Evolutionary conservation across 805 yeast genomes (phyloP).

Genomic region (Saccharomycopsis oosterbeekiorum): DNA sequence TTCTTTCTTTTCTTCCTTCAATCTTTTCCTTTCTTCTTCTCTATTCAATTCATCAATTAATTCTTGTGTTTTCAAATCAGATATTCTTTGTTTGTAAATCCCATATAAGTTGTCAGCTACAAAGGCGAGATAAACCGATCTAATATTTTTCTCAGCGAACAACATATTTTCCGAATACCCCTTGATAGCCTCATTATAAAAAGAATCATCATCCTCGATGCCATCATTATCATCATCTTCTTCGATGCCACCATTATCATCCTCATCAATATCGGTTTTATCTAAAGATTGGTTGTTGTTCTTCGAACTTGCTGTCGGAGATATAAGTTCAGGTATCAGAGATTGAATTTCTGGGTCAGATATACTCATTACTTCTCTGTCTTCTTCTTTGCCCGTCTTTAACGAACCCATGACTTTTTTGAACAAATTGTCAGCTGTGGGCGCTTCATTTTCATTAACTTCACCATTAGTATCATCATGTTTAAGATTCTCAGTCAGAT

Average conservation of each 20-base stretch:
- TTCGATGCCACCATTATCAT: conserved; percentile 36
- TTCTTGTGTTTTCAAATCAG: conserved; percentile 17
- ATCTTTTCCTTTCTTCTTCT: conserved; percentile 15
- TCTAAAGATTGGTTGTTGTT: neutral
- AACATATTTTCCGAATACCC: conserved; percentile 33
- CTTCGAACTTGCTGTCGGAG: neutral
- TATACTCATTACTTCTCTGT: neutral
- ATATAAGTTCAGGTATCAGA: neutral
- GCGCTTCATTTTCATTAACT: conserved; percentile 1
- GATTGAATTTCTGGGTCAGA: neutral
- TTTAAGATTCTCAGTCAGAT: no score
- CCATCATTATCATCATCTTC: conserved; percentile 29
- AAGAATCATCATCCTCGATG: conserved; percentile 22
- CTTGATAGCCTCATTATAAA: conserved; percentile 29
- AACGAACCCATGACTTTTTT: neutral
- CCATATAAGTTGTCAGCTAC: conserved; percentile 6
- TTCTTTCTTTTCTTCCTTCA: conserved; percentile 16
- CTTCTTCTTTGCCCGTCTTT: neutral
- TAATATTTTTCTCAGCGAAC: conserved; percentile 30
- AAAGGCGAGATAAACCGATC: conserved; percentile 5
- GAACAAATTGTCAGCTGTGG: neutral
- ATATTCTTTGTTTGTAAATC: conserved; percentile 12
- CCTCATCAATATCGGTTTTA: neutral
- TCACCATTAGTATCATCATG: conserved; percentile 8
- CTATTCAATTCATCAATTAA: conserved; percentile 14